These are phyloP conservation scores for Globisporangium polare DNA, from an alignment of 352 stramenopile species.

Conservation along the genomic window DNA sequence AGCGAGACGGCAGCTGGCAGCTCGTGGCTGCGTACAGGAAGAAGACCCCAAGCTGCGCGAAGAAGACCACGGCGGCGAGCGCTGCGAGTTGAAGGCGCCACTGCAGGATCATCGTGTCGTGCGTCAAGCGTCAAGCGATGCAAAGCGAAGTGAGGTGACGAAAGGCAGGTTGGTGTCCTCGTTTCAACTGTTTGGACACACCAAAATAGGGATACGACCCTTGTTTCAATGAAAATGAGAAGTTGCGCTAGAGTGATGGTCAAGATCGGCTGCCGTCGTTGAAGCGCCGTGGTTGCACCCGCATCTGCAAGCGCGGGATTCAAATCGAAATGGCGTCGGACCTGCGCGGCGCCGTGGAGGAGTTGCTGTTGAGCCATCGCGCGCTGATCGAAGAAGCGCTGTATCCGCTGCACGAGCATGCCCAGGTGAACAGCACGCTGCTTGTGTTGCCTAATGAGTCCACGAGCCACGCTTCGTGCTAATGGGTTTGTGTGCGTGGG, in stretches of 20 bases:
- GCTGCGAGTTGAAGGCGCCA: slow-evolving; percentile 18
- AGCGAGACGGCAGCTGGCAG: slow-evolving; percentile 2
- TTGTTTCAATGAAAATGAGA: neutral
- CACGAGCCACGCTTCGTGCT: neutral
- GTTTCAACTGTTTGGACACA: neutral
- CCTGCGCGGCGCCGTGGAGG: slow-evolving; percentile 28
- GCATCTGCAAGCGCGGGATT: neutral
- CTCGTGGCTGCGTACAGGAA: slow-evolving; percentile 49
- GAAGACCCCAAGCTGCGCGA: slow-evolving; percentile 56
- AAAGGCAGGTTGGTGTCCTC: too few species aligned
- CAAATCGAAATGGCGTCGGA: neutral
- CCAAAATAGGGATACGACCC: neutral
- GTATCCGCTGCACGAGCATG: slow-evolving; percentile 28
- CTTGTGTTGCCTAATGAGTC: neutral
- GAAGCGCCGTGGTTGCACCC: neutral
- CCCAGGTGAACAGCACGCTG: slow-evolving; percentile 15
- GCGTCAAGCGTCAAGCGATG: neutral
- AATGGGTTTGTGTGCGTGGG: neutral
- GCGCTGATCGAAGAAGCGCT: slow-evolving; percentile 33
- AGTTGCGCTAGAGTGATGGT: neutral
- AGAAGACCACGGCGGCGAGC: slow-evolving; percentile 22
- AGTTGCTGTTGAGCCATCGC: slow-evolving; percentile 44
- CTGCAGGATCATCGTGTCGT: neutral
- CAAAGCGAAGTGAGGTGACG: neutral
- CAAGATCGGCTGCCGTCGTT: neutral